Base-by-base conservation (phyloP, 140 eudicot species). In the Erigeron philadelphicus region DNA sequence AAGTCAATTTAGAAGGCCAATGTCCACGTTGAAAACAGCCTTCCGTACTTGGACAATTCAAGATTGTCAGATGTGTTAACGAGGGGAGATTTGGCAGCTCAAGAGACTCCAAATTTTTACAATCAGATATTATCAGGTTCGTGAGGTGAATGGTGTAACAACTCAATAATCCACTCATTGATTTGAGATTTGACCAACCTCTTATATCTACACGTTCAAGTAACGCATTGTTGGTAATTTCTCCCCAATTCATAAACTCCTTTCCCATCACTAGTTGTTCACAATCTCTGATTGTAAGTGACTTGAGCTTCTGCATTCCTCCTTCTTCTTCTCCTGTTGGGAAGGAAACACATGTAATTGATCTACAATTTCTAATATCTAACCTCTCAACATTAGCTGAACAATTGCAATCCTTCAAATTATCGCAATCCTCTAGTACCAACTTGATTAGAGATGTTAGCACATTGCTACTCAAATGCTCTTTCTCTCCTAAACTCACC, bases 1-100 rank as follows among this genome's bases (percentile, higher is more conserved):
- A 31, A 71, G 2, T 0, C 44, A 72, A 58, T 8, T 77, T 78
- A 4, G 76, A 64, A 70, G 72, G 76, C 78, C 72, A 73, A 50
- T 38, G 18, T 55, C 55, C 55, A 52, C 59, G 48, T 10, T 56
- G 52, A 54, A 54, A 54, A 8, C 46, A 58, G 55, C 16, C 63
- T 12, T 71, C 67, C 25, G 25, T 21, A 21, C 25, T 21, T 21
- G 25, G 25, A 21, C 25, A 21, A 1, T 21, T 21, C 57, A 72
- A 5, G 9, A 18, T 15, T 18, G 52, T 43, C 35, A 56, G 65
- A 13, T 66, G 18, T 4, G 0, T 3, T 43, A 74, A 50, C 4
- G 42, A 46, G 5, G 69, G 35, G 13, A 72, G 44, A 35, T 54
- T 54, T 8, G 63, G 50, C 48, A 68, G 19, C 52, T 68, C 64